phyloP scores from a whole-genome alignment of 225 moss, liverwort and hornwort species.

The Pseudisothecium myosuroides region DNA sequence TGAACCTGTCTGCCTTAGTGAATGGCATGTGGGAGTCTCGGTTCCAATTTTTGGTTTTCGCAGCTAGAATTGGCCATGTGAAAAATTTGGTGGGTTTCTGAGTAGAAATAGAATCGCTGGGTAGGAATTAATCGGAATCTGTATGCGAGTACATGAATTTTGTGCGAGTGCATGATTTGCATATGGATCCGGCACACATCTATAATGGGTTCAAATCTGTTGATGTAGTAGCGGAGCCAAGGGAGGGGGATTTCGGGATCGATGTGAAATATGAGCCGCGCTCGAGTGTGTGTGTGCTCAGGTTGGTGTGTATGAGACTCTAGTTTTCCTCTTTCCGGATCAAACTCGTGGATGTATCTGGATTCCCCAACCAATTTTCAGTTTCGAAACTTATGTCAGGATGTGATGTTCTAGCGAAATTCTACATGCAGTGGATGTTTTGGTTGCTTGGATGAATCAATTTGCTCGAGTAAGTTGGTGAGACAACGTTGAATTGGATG shows the following conservation, averaged over 20 bases:
- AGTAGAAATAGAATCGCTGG: not conserved
- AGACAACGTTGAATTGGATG: not conserved
- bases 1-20: not conserved
- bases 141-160: not conserved
- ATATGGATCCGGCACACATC: not conserved
- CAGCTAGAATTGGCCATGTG: not conserved
- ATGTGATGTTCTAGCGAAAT: not conserved
- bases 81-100: not conserved
- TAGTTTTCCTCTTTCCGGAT: not conserved
- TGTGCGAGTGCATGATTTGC: not conserved
- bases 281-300: conserved; percentile 9
- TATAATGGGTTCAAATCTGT: conserved; percentile 11
- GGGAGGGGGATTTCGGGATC: not conserved
- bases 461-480: not conserved
- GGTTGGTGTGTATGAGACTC: not conserved
- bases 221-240: conserved; percentile 20
- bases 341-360: not conserved
- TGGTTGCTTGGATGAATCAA: not conserved
- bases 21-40: not conserved
- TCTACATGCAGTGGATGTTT: not conserved
- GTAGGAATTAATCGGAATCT: not conserved
- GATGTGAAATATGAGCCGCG: conserved; percentile 11
- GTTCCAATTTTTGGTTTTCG: not conserved
- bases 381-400: not conserved
- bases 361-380: not conserved